A percentile compares a stretch with the other conserved stretches of the same genome.
Conservation (phyloP, 2,329 filamentous ascomycete species). For the Thyridium curvatum region DNA sequence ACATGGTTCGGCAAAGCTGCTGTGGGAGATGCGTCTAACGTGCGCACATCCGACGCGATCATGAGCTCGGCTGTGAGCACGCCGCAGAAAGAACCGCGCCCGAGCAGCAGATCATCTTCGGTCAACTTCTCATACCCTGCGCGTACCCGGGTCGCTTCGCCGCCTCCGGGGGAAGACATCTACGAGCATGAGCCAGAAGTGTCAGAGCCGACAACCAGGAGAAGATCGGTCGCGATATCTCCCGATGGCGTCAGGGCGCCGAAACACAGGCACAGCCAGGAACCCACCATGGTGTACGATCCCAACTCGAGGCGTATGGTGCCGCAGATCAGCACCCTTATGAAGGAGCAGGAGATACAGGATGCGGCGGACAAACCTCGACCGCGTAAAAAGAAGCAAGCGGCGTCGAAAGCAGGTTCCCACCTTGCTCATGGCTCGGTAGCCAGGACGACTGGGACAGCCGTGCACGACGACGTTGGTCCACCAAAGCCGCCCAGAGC, state of each 20-base stretch:
- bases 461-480: slow-evolving; percentile 18
- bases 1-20: slow-evolving; percentile 44
- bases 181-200: no score
- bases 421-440: slow-evolving; percentile 47
- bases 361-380: slow-evolving; percentile 30
- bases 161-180: slow-evolving; percentile 15
- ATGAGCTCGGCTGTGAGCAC: slow-evolving; percentile 24
- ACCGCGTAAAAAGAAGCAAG: slow-evolving; percentile 34
- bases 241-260: no score
- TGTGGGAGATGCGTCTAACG: slow-evolving; percentile 34
- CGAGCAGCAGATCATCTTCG: slow-evolving; percentile 41
- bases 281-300: slow-evolving; percentile 48
- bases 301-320: slow-evolving; percentile 61
- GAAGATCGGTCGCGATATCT: no score
- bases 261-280: no score
- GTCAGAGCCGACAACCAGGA: no score
- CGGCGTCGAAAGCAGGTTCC: slow-evolving; percentile 31
- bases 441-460: slow-evolving; percentile 41
- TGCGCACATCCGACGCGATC: slow-evolving; percentile 37
- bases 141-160: slow-evolving; percentile 32
- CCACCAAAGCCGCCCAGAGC: background rate
- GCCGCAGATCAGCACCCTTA: slow-evolving; percentile 35
- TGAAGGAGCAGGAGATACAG: slow-evolving; percentile 32
- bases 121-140: slow-evolving; percentile 56
- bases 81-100: slow-evolving; percentile 24